Conservation (phyloP, 2,329 filamentous ascomycete species). For the Gaeumannomyces sp. region DNA sequence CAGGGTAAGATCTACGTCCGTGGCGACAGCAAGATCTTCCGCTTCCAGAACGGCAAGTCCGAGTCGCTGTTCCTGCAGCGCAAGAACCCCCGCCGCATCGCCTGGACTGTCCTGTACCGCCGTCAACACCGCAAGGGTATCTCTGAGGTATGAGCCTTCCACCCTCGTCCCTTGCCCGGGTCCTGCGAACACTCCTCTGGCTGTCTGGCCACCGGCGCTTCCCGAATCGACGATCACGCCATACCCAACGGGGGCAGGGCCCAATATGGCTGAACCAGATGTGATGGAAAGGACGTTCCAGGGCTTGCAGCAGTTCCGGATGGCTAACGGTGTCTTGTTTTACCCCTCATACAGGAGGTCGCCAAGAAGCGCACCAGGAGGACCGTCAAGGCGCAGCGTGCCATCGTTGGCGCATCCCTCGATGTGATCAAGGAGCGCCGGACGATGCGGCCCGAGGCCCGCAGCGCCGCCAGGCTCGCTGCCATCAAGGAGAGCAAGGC, state of each 20-base stretch:
- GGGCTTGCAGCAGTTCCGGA: background rate
- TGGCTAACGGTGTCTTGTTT: slow-evolving; percentile 5
- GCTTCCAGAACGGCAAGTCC: slow-evolving; percentile 99
- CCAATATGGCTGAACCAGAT: background rate
- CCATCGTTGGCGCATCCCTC: slow-evolving; percentile 97
- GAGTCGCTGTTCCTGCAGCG: slow-evolving; percentile 99
- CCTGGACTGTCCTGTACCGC: slow-evolving; percentile 97
- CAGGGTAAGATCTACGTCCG: slow-evolving; percentile 99
- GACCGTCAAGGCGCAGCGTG: slow-evolving; percentile 97
- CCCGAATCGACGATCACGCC: no score
- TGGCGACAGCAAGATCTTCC: slow-evolving; percentile 99
- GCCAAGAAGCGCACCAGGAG: slow-evolving; percentile 99
- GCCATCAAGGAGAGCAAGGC: slow-evolving; percentile 98
- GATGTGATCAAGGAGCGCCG: slow-evolving; percentile 99
- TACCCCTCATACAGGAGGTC: slow-evolving; percentile 71
- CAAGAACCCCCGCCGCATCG: slow-evolving; percentile 99
- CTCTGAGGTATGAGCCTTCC: slow-evolving; percentile 77
- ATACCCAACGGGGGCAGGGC: background rate
- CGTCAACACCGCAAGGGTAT: slow-evolving; percentile 99
- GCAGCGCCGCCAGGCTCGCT: slow-evolving; percentile 77
- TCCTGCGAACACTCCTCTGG: no score
- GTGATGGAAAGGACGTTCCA: background rate
- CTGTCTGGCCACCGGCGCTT: no score
- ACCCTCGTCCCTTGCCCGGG: background rate
- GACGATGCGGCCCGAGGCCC: slow-evolving; percentile 88